Evolutionary conservation across 345 rosid species (phyloP).

Genomic region (Anacardium occidentale): DNA sequence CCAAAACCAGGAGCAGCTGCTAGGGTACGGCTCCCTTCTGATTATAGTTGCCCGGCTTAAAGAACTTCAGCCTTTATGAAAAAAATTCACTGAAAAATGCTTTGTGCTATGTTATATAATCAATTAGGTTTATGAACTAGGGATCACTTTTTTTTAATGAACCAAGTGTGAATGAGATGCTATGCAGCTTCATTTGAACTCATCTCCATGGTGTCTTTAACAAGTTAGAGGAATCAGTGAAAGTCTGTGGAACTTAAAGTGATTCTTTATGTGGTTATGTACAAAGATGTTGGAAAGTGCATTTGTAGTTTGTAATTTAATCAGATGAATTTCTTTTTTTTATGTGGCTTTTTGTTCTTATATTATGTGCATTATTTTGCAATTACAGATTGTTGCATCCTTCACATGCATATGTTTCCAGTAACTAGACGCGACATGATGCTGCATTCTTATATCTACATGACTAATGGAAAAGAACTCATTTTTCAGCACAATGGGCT

Average conservation of each 20-base stretch:
- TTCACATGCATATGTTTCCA: background rate
- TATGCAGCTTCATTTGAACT: conserved; percentile 21
- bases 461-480: background rate
- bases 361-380: background rate
- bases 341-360: background rate
- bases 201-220: background rate
- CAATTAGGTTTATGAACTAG: conserved; percentile 18
- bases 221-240: background rate
- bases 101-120: background rate
- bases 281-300: background rate
- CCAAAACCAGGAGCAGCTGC: conserved; percentile 61
- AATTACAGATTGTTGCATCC: background rate
- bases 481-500: background rate
- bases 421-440: too few species aligned
- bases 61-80: conserved; percentile 50
- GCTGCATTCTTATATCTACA: background rate
- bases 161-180: conserved; percentile 25
- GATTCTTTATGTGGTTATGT: conserved; percentile 4
- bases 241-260: background rate
- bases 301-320: background rate
- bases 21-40: conserved; percentile 47
- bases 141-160: conserved; percentile 7
- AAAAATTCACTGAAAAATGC: conserved; percentile 43
- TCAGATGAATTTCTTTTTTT: background rate
- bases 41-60: conserved; percentile 55